Base-by-base conservation (phyloP, 164 flowering plant species). In the Litsea cubeba region DNA sequence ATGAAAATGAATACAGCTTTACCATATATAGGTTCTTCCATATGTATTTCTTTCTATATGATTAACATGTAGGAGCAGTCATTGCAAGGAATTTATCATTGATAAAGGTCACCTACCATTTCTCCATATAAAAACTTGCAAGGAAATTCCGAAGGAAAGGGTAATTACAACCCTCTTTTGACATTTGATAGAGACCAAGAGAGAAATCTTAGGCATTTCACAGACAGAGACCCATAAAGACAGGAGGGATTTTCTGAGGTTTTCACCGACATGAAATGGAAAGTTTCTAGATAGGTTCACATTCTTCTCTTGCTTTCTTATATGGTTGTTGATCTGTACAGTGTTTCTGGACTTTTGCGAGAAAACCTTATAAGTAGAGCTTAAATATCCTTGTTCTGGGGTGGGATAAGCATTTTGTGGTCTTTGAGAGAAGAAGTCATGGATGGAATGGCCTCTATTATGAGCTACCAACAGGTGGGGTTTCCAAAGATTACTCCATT, bases 381-480 rank as follows among this genome's bases (percentile, higher is more conserved):
- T 35, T 35, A 20, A 66, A 25, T 25, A 66, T 66, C 5, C 46
- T 40, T 30, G 22, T 66, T 66, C 32, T 66, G 40, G 15, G 22
- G 20, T 65, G 15, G 40, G 28, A 17, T 28, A 6, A 25, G 28
- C 17, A 28, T 30, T 17, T 30, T 66, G 17, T 30, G 50, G 69
- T 3, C 28, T 28, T 30, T 30, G 22, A 30, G 10, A 12, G 32
- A 18, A 50, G 11, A 49, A 14, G 50, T 25, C 24, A 72, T 72
- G 75, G 75, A 72, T 24, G 75, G 40, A 49, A 49, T 49, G 51
- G 69, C 69, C 24, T 72, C 75, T 72, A 11, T 64, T 14, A 63
- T 67, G 68, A 25, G 69, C 28, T 72, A 72, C 17, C 69, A 72
- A 64, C 60, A 72, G 75, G 75, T 72, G 28, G 17, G 69, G 10